These are phyloP conservation scores for Laguncularia racemosa DNA, from an alignment of 345 rosid genomes.

Conservation along the genomic window DNA sequence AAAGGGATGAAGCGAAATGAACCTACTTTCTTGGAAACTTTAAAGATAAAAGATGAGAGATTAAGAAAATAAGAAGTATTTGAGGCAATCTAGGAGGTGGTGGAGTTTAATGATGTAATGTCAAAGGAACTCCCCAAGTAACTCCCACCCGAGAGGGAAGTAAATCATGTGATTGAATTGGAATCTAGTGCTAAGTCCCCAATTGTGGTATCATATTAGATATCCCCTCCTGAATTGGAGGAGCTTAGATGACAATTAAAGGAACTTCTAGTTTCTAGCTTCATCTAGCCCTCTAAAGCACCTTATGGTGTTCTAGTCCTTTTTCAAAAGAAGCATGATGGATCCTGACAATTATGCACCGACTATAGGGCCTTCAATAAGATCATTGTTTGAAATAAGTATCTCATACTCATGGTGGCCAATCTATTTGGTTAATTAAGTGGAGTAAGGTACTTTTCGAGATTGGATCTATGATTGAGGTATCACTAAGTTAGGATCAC, in stretches of 20 bases:
- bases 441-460: not conserved
- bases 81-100: too few species aligned
- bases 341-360: not conserved
- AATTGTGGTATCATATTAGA: not conserved
- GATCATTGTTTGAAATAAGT: slow-evolving; percentile 10
- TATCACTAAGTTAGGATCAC: slow-evolving; percentile 11
- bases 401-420: not conserved
- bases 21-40: too few species aligned
- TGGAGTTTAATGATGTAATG: too few species aligned
- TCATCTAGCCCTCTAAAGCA: not conserved
- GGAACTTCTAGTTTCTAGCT: not conserved
- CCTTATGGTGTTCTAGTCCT: not conserved
- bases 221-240: not conserved
- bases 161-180: too few species aligned
- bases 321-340: slow-evolving; percentile 2
- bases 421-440: slow-evolving; percentile 3
- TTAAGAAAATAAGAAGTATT: too few species aligned
- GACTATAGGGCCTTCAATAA: slow-evolving; percentile 10
- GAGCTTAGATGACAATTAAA: not conserved
- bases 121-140: too few species aligned
- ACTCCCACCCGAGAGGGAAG: too few species aligned
- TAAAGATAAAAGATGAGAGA: too few species aligned
- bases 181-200: too few species aligned
- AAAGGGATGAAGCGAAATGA: too few species aligned
- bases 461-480: slow-evolving; percentile 4